Conservation (phyloP, 306 rosid genomes). For the Glycine soja region DNA sequence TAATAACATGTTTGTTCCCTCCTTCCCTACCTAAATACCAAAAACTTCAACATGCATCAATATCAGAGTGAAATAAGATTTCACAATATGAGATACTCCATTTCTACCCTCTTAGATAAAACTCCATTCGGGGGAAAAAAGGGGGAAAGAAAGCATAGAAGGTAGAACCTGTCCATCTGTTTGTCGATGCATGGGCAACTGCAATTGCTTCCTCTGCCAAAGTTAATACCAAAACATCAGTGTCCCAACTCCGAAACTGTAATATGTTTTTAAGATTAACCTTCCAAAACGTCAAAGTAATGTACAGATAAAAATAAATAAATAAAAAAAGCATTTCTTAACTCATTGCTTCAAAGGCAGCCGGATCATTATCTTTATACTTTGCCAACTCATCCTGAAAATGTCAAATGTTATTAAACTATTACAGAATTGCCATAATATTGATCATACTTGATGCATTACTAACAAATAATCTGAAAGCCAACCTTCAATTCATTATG, state of each 20-base stretch:
- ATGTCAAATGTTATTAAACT: conserved; percentile 27
- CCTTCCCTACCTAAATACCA: background rate
- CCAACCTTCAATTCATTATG: conserved; percentile 76
- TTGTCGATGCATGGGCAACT: conserved; percentile 86
- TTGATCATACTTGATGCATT: conserved; percentile 8
- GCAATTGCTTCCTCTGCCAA: conserved; percentile 80
- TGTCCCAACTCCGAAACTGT: conserved; percentile 38
- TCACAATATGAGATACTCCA: conserved; percentile 28
- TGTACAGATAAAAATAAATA: conserved; percentile 34
- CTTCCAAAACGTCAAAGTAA: conserved; percentile 2
- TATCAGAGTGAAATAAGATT: conserved; percentile 27
- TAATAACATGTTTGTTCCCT: background rate
- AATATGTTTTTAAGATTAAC: conserved; percentile 23
- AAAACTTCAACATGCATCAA: background rate
- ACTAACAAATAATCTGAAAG: conserved; percentile 32
- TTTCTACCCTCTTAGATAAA: conserved; percentile 25
- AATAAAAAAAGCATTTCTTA: conserved; percentile 51
- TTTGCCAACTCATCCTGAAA: conserved; percentile 80
- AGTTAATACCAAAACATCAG: conserved; percentile 46
- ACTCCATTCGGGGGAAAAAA: background rate
- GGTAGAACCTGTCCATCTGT: conserved; percentile 93
- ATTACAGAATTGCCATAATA: conserved; percentile 33
- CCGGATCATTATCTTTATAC: conserved; percentile 94
- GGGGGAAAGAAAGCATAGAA: conserved; percentile 30
- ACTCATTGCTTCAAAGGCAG: conserved; percentile 94